These are phyloP conservation scores for Colletotrichum phormii DNA, from an alignment of 2,329 filamentous ascomycete genomes.

Conservation along the genomic window DNA sequence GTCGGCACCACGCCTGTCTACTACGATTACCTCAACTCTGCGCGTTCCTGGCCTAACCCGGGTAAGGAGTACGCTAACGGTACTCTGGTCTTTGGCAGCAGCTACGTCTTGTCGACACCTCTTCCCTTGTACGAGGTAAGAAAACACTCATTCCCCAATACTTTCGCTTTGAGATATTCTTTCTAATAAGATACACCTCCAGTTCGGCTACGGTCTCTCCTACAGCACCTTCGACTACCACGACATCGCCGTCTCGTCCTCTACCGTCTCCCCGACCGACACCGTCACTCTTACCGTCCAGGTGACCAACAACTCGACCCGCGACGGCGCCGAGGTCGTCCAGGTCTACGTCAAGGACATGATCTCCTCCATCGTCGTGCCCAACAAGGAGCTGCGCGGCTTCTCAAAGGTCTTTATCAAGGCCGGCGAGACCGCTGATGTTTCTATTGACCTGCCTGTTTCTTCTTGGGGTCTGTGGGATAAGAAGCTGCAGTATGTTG, in stretches of 20 bases:
- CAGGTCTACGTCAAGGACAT: slow-evolving; percentile 76
- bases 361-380: slow-evolving; percentile 71
- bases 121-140: slow-evolving; percentile 65
- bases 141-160: background rate
- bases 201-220: slow-evolving; percentile 74
- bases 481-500: slow-evolving; percentile 76
- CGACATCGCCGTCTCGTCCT: slow-evolving; percentile 62
- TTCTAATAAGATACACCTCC: slow-evolving; percentile 40
- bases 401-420: slow-evolving; percentile 74
- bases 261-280: slow-evolving; percentile 58
- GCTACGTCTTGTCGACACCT: slow-evolving; percentile 72
- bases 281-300: slow-evolving; percentile 69
- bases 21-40: slow-evolving; percentile 80
- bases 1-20: slow-evolving; percentile 76
- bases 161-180: accelerated
- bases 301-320: slow-evolving; percentile 68
- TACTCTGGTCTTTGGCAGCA: slow-evolving; percentile 71
- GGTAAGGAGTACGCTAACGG: slow-evolving; percentile 68
- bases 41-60: slow-evolving; percentile 62
- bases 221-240: slow-evolving; percentile 74
- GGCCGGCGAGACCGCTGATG: slow-evolving; percentile 67
- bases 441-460: slow-evolving; percentile 65
- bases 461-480: slow-evolving; percentile 68
- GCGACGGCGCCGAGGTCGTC: slow-evolving; percentile 74
- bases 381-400: slow-evolving; percentile 73